Percentiles rank a stretch among this genome's conserved stretches.
These are phyloP conservation scores for Hura crepitans DNA, from an alignment of 441 rosid species.

Conservation along the genomic window DNA sequence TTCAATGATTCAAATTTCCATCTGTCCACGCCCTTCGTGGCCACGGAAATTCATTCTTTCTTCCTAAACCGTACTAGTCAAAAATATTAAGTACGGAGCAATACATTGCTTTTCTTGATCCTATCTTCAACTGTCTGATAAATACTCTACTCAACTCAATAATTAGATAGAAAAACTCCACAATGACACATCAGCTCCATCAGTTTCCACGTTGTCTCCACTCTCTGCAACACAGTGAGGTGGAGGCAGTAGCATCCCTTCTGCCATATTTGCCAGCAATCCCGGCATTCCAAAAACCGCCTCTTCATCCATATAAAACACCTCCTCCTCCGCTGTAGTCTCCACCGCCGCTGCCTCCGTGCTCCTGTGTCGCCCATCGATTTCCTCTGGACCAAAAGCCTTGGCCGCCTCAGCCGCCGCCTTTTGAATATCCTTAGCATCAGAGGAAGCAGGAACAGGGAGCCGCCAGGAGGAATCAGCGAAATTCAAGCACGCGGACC, in stretches of 20 bases:
- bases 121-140: not conserved
- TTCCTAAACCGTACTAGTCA: constrained; percentile 3
- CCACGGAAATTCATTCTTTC: not conserved
- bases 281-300: constrained; percentile 52
- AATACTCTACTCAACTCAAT: not conserved
- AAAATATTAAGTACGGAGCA: constrained; percentile 12
- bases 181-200: constrained; percentile 43
- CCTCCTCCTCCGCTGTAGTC: constrained; percentile 24
- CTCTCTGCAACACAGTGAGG: constrained; percentile 37
- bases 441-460: constrained; percentile 53
- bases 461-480: constrained; percentile 80
- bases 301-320: constrained; percentile 56
- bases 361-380: not conserved
- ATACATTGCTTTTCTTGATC: not conserved
- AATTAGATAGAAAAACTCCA: constrained; percentile 49
- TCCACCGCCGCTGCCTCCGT: not conserved
- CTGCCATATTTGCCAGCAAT: constrained; percentile 60
- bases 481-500: constrained; percentile 76
- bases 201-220: constrained; percentile 34
- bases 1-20: not conserved
- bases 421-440: constrained; percentile 66
- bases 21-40: not conserved
- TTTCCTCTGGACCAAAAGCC: constrained; percentile 35
- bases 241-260: constrained; percentile 72
- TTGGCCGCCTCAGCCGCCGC: constrained; percentile 73